A percentile compares a stretch with the other conserved stretches of the same genome.
Conservation (phyloP, 768 basidiomycete genomes). For the Lentinula raphanica region DNA sequence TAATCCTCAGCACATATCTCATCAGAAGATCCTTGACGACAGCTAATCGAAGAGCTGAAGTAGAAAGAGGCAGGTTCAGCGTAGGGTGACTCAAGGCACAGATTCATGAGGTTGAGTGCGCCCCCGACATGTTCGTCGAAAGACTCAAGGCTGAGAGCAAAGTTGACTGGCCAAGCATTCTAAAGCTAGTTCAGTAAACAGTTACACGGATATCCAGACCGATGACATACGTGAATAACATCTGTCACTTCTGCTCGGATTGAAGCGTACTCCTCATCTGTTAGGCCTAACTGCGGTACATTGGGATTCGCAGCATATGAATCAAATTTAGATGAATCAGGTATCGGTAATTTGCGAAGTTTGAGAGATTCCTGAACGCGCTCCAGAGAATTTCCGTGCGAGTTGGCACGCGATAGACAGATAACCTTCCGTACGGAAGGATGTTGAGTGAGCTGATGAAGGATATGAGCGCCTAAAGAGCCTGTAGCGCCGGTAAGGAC, state of each 20-base stretch:
- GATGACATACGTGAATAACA: conserved; percentile 37
- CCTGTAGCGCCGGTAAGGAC: conserved; percentile 52
- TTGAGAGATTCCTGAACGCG: conserved; percentile 39
- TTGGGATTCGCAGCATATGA: conserved; percentile 40
- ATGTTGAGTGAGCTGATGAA: conserved; percentile 35
- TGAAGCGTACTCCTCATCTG: conserved; percentile 27
- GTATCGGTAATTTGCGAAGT: conserved; percentile 24
- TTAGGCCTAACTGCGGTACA: conserved; percentile 34
- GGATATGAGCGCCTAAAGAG: conserved; percentile 48
- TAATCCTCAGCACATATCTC: conserved; percentile 28
- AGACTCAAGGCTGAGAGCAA: conserved; percentile 38
- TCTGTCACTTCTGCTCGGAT: conserved; percentile 32
- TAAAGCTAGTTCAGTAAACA: conserved; percentile 10
- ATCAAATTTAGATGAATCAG: conserved; percentile 25
- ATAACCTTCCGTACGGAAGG: conserved; percentile 36
- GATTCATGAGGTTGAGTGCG: conserved; percentile 44
- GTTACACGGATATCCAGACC: background rate
- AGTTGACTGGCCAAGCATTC: conserved; percentile 59
- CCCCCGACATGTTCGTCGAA: conserved; percentile 39
- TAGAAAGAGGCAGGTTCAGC: conserved; percentile 34
- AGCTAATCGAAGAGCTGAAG: conserved; percentile 46
- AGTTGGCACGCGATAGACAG: conserved; percentile 45
- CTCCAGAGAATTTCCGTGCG: conserved; percentile 34
- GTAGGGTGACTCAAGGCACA: conserved; percentile 35
- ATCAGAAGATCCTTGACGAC: conserved; percentile 28